Evolutionary conservation across 1,284 basidiomycete species (phyloP), one percentile per base, ranked within the genome.

Genomic region (Pseudomicrostroma phylloplanum): DNA sequence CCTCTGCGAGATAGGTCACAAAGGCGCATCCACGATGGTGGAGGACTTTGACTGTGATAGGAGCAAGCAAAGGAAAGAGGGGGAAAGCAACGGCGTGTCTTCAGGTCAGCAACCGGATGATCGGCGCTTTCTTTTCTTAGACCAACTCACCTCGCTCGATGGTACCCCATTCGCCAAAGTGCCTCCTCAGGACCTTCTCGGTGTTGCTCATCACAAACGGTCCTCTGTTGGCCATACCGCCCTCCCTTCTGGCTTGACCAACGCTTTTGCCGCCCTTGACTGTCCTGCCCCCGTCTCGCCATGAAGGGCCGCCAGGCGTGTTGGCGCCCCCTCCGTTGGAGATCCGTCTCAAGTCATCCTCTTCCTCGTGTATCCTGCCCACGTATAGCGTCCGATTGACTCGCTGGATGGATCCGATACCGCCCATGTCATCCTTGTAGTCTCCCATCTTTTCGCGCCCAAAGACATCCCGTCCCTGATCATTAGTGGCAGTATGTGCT

Each of bases 401-500:
- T 48, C 92, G 83, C 75, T 89, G 90, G 81, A 98, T 96, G 60
- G 90, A 91, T 21, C 94, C 94, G 25, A 97, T 94, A 80, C 94
- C 94, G 71, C 94, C 96, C 94, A 99, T 98, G 81, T 99, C 96
- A 79, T 99, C 94, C 68, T 94, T 84, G 81, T 97, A 99, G 80
- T 93, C 92, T 0, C 92, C 84, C 80, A 96, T 96, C 82, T 97
- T 97, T 82, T 96, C 92, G 60, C 94, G 84, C 0, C 92, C 92
- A 78, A 99, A 99, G 79, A 92, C 92, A 80, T 99, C 94, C 77
- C 92, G 89, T 4, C 92, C 92, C 55, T 89, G 88, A 80, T 97
- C 93, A 0, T 91, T 90, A 7, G 93, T 82, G 25, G 86, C 83
- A 62, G 81, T 83, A 82, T 58, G 82, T 77, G 73, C 66, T n/a